Percentiles rank a stretch among this genome's conserved stretches.
phyloP scores from a whole-genome alignment of 306 rosid species.

The Quercus agrifolia region DNA sequence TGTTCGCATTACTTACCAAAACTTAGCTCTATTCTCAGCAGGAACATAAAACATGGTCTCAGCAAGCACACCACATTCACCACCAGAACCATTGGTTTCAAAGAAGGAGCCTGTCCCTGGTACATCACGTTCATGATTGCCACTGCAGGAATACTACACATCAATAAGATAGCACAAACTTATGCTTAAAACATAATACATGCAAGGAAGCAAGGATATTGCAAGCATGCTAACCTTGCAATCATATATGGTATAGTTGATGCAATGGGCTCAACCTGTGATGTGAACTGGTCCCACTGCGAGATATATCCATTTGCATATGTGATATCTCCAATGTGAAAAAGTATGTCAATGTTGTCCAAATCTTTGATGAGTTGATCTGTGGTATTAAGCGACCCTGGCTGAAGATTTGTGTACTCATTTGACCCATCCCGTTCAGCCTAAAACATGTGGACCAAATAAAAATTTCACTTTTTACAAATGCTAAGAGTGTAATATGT shows the following conservation, averaged over 20 bases:
- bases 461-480: background rate
- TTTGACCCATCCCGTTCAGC: conserved; percentile 26
- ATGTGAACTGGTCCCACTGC: conserved; percentile 1
- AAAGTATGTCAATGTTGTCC: background rate
- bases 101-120: background rate
- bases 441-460: background rate
- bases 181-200: background rate
- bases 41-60: conserved; percentile 8
- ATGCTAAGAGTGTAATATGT: background rate
- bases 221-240: background rate
- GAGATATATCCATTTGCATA: conserved; percentile 7
- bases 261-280: background rate
- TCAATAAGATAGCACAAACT: background rate
- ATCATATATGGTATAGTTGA: conserved; percentile 1
- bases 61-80: conserved; percentile 3
- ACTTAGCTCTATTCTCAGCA: conserved; percentile 4
- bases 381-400: conserved; percentile 18
- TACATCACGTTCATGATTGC: background rate
- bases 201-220: background rate
- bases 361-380: conserved; percentile 17
- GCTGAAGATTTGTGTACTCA: conserved; percentile 1
- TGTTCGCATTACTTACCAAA: background rate
- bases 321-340: conserved; percentile 2
- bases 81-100: background rate
- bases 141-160: background rate